Conservation (phyloP, 140 eudicot genomes). For the Erigeron philadelphicus region DNA sequence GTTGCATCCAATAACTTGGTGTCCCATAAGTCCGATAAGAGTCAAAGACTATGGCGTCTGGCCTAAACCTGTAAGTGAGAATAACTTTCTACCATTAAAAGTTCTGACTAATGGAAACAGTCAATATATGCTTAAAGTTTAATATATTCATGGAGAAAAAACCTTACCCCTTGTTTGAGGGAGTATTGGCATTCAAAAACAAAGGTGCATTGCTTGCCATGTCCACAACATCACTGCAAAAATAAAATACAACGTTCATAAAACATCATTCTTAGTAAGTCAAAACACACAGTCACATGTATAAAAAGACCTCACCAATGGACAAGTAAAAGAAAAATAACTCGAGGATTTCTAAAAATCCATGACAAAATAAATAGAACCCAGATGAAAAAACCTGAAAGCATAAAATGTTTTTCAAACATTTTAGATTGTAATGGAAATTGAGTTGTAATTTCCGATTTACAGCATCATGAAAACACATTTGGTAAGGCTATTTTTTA, state of each 20-base stretch:
- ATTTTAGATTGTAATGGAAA: background rate
- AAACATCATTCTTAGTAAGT: background rate
- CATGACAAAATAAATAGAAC: background rate
- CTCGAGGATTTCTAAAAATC: background rate
- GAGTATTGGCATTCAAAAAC: slow-evolving; percentile 58
- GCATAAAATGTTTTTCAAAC: background rate
- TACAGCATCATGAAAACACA: background rate
- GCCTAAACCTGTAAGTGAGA: slow-evolving; percentile 46
- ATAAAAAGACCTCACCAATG: background rate
- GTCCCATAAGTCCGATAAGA: slow-evolving; percentile 70
- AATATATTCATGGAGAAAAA: slow-evolving; percentile 7
- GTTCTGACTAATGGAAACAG: background rate
- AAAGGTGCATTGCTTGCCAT: slow-evolving; percentile 98
- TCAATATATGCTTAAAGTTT: background rate
- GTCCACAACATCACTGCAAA: slow-evolving; percentile 75
- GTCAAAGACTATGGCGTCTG: slow-evolving; percentile 86
- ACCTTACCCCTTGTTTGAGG: slow-evolving; percentile 46
- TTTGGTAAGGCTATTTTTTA: background rate
- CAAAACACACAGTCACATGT: background rate
- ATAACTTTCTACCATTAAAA: slow-evolving; percentile 4
- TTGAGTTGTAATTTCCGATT: background rate
- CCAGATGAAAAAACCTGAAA: background rate
- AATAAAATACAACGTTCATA: slow-evolving; percentile 8
- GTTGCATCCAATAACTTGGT: slow-evolving; percentile 97
- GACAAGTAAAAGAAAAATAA: background rate